phyloP scores from a whole-genome alignment of 805 yeast species.

The Komagataella pseudopastoris region DNA sequence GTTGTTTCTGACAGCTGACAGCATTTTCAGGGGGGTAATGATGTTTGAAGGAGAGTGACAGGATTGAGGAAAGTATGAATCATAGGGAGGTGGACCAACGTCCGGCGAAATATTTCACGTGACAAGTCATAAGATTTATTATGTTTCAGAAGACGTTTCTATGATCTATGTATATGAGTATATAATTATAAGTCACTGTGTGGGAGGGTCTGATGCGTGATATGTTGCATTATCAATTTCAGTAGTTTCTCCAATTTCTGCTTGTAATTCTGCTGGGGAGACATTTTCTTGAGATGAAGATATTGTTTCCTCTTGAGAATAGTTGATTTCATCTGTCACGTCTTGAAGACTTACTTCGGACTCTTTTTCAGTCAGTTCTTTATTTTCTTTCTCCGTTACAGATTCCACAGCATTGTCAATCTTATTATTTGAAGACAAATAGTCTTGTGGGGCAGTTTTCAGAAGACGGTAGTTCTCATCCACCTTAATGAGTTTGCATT shows the following conservation, averaged over 20 bases:
- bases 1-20: constrained; percentile 13
- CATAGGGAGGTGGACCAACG: background rate
- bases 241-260: background rate
- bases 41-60: background rate
- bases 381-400: background rate
- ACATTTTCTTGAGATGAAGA: background rate
- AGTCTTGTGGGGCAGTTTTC: background rate
- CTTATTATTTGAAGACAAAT: background rate
- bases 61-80: background rate
- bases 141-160: background rate
- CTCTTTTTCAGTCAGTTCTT: background rate
- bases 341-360: background rate
- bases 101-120: background rate
- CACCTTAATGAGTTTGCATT: background rate
- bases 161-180: background rate
- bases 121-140: background rate
- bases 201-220: background rate
- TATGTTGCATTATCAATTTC: background rate
- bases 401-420: background rate
- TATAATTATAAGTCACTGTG: background rate
- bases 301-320: too few relatives aligned
- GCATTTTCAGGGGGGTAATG: constrained; percentile 5
- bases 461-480: background rate
- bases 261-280: background rate
- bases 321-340: background rate